Evolutionary conservation across 2,329 filamentous ascomycete genomes (phyloP), one percentile per base, ranked within the genome.

Genomic region (Pezicula neosporulosa): DNA sequence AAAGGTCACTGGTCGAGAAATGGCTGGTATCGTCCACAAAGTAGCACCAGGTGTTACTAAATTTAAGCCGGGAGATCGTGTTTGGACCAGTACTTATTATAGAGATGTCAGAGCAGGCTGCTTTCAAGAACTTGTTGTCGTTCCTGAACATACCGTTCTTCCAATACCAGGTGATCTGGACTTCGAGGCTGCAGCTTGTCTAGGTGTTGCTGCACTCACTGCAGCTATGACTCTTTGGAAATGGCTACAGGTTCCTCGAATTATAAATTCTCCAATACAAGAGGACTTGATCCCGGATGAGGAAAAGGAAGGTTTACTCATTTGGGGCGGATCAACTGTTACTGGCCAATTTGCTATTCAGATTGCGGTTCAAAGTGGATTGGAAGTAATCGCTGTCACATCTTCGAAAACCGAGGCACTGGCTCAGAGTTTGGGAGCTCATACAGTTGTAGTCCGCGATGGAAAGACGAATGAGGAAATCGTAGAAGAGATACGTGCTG

Each of bases 311-410:
- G 43, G 42, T 18, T 49, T 70, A 37, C 55, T 70, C 19, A 63
- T 72, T 30, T 72, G 70, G 70, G 70, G 71, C 33, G 72, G 71
- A 19, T 70, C 69, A 13, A 70, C 70, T 2, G 64, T 70, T 6
- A 73, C 71, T 3, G 71, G 69, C 1, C 70, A 73, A 53, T 72
- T 72, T 41, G 64, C 69, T 7, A 70, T 67, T 10, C 70, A 74
- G 54, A 58, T 73, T 24, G 70, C 71, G 15, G 58, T 50, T 7
- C 56, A 63, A 16, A 65, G 64, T 18, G 65, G 66, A 3, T 48
- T 73, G 21, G 62, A 62, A 39, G 68, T 72, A 16, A 66, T 74
- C 21, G 65, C 68, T 3, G 66, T 72, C 38, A 63, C 57, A 35
- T 71, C 69, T 0, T 47, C 54, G 5, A 62, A 63, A 46, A 71